Evolutionary conservation across 257 asterid species (phyloP).

Genomic region (Mentha longifolia): DNA sequence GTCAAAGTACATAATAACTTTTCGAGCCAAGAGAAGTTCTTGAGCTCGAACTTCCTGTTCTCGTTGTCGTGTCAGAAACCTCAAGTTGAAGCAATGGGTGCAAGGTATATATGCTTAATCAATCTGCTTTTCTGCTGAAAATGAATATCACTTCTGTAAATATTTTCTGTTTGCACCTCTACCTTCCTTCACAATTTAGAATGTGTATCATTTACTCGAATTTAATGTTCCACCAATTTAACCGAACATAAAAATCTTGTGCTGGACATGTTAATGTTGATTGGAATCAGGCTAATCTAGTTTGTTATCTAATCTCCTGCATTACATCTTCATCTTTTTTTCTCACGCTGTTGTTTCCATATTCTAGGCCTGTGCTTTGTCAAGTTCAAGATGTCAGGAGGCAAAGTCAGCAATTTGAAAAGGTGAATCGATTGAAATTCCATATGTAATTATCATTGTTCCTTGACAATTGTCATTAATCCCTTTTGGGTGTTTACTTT

Average conservation of each 20-base stretch:
- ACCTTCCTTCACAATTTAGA: constrained; percentile 11
- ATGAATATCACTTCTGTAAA: not conserved
- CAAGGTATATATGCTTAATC: constrained; percentile 62
- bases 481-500: too few relatives aligned
- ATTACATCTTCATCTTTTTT: constrained; percentile 14
- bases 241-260: not conserved
- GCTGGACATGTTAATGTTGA: not conserved
- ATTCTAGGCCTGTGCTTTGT: constrained; percentile 56
- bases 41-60: constrained; percentile 66
- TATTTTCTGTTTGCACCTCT: not conserved
- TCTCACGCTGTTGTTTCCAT: constrained; percentile 30
- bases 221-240: not conserved
- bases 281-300: constrained; percentile 1
- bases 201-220: not conserved
- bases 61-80: constrained; percentile 77
- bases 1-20: constrained; percentile 67
- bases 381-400: constrained; percentile 54
- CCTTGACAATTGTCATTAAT: too few relatives aligned
- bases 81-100: constrained; percentile 44
- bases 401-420: constrained; percentile 62
- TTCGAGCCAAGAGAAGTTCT: constrained; percentile 59
- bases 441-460: not conserved
- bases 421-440: constrained; percentile 51
- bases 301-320: constrained; percentile 16
- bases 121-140: constrained; percentile 25